These are phyloP conservation scores for Sporisorium graminicola DNA, from an alignment of 1,284 basidiomycete species.

Conservation along the genomic window DNA sequence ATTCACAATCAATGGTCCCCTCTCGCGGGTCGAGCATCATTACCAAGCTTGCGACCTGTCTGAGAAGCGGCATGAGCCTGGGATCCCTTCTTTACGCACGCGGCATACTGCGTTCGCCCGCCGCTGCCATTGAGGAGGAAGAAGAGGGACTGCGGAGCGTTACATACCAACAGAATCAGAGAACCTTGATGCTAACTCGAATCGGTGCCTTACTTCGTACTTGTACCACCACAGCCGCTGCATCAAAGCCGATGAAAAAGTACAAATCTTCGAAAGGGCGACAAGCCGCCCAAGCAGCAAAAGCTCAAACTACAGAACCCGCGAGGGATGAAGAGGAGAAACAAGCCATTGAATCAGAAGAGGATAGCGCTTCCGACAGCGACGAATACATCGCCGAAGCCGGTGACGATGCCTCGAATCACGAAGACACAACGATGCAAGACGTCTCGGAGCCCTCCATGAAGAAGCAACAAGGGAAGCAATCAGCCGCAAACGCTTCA, in stretches of 20 bases:
- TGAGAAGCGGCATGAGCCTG: slow-evolving; percentile 2
- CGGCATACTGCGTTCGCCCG: no score
- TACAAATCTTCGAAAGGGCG: slow-evolving; percentile 29
- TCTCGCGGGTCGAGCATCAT: slow-evolving; percentile 1
- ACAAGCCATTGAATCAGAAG: slow-evolving; percentile 13
- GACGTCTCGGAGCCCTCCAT: slow-evolving; percentile 2
- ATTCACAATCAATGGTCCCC: not conserved
- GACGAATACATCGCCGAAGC: slow-evolving; percentile 29
- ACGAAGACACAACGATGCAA: slow-evolving; percentile 21
- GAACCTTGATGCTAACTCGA: not conserved
- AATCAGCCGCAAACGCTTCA: not conserved
- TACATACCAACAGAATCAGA: not conserved
- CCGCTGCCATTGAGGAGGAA: not conserved
- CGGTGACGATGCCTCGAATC: slow-evolving; percentile 20
- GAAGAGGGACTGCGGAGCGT: not conserved
- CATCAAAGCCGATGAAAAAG: slow-evolving; percentile 18
- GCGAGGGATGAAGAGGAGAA: slow-evolving; percentile 17
- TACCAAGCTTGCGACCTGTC: not conserved
- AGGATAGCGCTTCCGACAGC: slow-evolving; percentile 25
- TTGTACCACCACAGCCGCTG: not conserved
- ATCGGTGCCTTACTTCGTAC: not conserved
- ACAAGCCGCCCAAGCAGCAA: slow-evolving; percentile 3
- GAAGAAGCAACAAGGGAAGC: slow-evolving; percentile 8
- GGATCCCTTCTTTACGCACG: no score
- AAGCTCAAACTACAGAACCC: not conserved